phyloP scores from a whole-genome alignment of 768 basidiomycete genomes.

The Pholiota conissans region DNA sequence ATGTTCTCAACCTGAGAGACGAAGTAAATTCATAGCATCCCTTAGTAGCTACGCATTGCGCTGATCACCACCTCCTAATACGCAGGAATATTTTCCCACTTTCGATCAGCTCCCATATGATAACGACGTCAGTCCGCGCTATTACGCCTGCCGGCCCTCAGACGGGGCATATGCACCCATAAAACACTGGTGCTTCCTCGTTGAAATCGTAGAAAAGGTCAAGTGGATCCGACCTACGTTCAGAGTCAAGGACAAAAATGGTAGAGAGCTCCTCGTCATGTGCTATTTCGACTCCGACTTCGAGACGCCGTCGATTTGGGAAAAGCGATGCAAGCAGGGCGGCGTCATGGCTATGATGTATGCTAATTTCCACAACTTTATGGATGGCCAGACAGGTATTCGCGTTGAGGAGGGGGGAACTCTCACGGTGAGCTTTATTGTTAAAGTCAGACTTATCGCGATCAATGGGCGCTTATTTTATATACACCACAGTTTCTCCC shows the following conservation, averaged over 20 bases:
- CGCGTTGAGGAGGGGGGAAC: slow-evolving; percentile 22
- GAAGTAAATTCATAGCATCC: neutral
- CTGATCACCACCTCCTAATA: too few relatives aligned
- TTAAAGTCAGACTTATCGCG: neutral
- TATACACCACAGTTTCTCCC: slow-evolving; percentile 27
- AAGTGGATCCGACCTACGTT: slow-evolving; percentile 15
- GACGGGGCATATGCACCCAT: slow-evolving; percentile 12
- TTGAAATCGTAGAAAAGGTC: slow-evolving; percentile 24
- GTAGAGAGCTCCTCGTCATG: slow-evolving; percentile 18
- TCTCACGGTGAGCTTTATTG: slow-evolving; percentile 23
- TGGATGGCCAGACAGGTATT: slow-evolving; percentile 28
- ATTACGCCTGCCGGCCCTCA: slow-evolving; percentile 13
- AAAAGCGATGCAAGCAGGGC: slow-evolving; percentile 13
- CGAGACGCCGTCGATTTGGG: slow-evolving; percentile 1
- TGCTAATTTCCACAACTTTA: slow-evolving; percentile 23
- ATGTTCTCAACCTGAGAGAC: slow-evolving; percentile 4
- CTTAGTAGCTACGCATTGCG: too few relatives aligned
- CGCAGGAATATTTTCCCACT: slow-evolving; percentile 23
- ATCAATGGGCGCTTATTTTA: neutral
- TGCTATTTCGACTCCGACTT: slow-evolving; percentile 22
- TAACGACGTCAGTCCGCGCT: slow-evolving; percentile 14
- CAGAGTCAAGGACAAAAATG: slow-evolving; percentile 25
- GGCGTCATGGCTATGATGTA: slow-evolving; percentile 30
- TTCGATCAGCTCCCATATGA: slow-evolving; percentile 25
- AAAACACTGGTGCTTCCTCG: slow-evolving; percentile 33